Evolutionary conservation across 345 rosid species (phyloP), one percentile per base, ranked within the genome.

Genomic region (Sapria himalayana): DNA sequence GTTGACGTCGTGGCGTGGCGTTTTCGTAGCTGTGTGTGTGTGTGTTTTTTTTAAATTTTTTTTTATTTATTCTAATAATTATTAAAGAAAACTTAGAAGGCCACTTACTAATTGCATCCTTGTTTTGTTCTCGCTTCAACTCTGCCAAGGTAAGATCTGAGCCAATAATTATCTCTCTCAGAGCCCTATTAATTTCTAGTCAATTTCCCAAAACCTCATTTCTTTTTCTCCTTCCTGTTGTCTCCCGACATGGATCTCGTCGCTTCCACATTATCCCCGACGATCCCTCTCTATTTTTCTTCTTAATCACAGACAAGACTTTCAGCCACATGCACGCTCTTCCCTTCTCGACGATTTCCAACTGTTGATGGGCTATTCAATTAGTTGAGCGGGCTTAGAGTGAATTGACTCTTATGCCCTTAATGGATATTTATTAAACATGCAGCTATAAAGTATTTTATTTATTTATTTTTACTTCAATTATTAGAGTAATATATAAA

Each of bases 281-380:
- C 37, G 9, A 19, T 41, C 14, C n/a, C 34, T 1, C 5, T 29
- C 15, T 62, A 60, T 34, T 54, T 75, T 31, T 48, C 71, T 48
- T 74, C 59, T 67, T 80, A 52, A 57, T 59, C 3, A 91, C 73
- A 35, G 80, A 59, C 15, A 80, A 22, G 11, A 80, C 61, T 57
- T 69, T 85, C n/a, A 77, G 43, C 92, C 96, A 85, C 57, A 66
- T 74, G 3, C 65, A 19, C 29, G 69, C 76, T 59, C 57, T 73
- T 0, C 82, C 93, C 93, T 80, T 80, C 32, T 58, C 33, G 7
- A 22, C 20, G 33, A 49, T 46, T 35, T 39, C 15, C 46, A 42
- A 49, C 24, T 14, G n/a, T n/a, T n/a, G n/a, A n/a, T n/a, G n/a
- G n/a, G n/a, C n/a, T n/a, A n/a, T n/a, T n/a, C n/a, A n/a, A n/a